Evolutionary conservation across 2,329 filamentous ascomycete species (phyloP).

Genomic region (Tolypocladium nubicola): DNA sequence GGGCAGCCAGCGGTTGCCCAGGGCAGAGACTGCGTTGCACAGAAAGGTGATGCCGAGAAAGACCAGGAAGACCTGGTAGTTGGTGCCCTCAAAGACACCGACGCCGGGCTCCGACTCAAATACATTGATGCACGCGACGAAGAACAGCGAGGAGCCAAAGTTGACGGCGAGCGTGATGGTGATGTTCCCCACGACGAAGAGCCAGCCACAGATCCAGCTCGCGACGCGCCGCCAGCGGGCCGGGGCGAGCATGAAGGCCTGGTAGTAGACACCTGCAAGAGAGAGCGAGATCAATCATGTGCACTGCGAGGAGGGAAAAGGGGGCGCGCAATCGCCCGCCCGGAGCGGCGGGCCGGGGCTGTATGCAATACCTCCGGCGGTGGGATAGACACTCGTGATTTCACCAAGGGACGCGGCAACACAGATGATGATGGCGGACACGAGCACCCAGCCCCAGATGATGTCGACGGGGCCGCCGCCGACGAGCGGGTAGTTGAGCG

Average conservation of each 20-base stretch:
- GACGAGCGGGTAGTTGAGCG: constrained; percentile 54
- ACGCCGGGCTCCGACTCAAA: constrained; percentile 35
- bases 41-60: constrained; percentile 59
- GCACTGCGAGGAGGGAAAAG: neutral
- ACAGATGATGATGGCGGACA: constrained; percentile 60
- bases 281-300: constrained; percentile 10
- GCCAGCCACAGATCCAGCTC: constrained; percentile 66
- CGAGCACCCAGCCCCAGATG: constrained; percentile 62
- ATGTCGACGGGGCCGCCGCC: constrained; percentile 58
- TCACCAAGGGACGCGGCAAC: constrained; percentile 62
- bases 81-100: constrained; percentile 33
- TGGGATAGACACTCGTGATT: constrained; percentile 67
- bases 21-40: constrained; percentile 53
- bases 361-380: constrained; percentile 47
- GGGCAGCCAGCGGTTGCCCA: constrained; percentile 58
- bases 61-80: constrained; percentile 60
- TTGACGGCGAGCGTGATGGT: constrained; percentile 77
- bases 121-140: constrained; percentile 45
- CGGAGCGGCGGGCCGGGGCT: neutral
- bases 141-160: constrained; percentile 63
- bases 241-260: constrained; percentile 64
- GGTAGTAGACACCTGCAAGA: constrained; percentile 54
- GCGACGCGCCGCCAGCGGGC: constrained; percentile 48
- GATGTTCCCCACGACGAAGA: constrained; percentile 69
- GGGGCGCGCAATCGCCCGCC: neutral